A percentile compares a stretch with the other conserved stretches of the same genome.
phyloP scores from a whole-genome alignment of 805 yeast genomes.

The Candida sithepensis region DNA sequence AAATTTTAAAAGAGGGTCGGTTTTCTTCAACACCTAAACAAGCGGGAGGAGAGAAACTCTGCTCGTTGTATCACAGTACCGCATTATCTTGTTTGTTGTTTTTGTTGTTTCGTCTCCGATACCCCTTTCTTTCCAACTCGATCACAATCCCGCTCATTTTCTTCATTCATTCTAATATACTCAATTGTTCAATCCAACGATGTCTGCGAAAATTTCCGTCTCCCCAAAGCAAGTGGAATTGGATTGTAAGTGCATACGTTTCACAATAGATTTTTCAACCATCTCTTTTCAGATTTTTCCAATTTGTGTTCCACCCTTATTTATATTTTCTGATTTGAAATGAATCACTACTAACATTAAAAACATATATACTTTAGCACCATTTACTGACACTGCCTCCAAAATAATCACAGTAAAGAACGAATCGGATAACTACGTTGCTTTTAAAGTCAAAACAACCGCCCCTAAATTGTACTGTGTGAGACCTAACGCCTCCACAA shows the following conservation, averaged over 20 bases:
- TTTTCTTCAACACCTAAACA: background rate
- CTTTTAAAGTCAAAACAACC: conserved; percentile 96
- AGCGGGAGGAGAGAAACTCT: background rate
- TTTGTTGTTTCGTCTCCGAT: background rate
- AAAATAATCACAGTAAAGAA: conserved; percentile 56
- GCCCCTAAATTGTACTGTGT: conserved; percentile 95
- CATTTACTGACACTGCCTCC: conserved; percentile 69
- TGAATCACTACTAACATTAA: background rate
- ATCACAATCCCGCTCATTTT: background rate
- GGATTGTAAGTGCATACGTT: conserved; percentile 55
- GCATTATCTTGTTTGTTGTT: background rate
- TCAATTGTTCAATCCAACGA: background rate
- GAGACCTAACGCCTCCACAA: conserved; percentile 86
- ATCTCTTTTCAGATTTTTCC: too few species aligned
- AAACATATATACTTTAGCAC: conserved; percentile 43
- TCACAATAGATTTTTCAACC: too few species aligned
- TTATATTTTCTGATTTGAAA: background rate
- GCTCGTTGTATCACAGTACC: background rate
- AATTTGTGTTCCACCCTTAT: too few species aligned
- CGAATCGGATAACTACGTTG: conserved; percentile 53
- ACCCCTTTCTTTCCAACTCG: background rate
- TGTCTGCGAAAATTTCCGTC: conserved; percentile 53
- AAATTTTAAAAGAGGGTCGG: background rate
- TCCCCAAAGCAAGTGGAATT: conserved; percentile 72
- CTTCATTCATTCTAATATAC: background rate